phyloP scores from a whole-genome alignment of 495 filamentous ascomycete genomes.

The Podospora pseudoanserina region DNA sequence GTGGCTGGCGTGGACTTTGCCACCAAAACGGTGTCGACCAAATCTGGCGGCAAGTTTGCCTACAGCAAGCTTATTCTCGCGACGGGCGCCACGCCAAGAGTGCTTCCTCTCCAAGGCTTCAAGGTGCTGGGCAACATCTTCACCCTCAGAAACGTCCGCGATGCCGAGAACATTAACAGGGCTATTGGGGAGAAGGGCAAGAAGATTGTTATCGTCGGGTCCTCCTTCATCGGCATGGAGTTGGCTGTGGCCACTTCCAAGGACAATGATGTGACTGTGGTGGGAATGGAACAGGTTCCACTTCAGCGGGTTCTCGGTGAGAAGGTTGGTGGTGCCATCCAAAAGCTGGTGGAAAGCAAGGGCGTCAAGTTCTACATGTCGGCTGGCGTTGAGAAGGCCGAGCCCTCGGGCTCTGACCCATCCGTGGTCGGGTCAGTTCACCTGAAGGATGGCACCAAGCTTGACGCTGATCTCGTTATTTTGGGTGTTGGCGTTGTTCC shows the following conservation, averaged over 20 bases:
- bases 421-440: conserved; percentile 73
- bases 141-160: conserved; percentile 66
- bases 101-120: conserved; percentile 79
- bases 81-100: conserved; percentile 75
- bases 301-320: conserved; percentile 84
- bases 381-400: conserved; percentile 76
- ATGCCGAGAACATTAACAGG: conserved; percentile 68
- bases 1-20: conserved; percentile 72
- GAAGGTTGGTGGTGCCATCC: conserved; percentile 76
- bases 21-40: conserved; percentile 66
- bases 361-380: conserved; percentile 84
- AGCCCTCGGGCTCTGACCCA: conserved; percentile 58
- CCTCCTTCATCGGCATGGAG: conserved; percentile 96
- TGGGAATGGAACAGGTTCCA: conserved; percentile 88
- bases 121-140: conserved; percentile 86
- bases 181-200: conserved; percentile 82
- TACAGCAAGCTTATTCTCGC: conserved; percentile 91
- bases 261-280: conserved; percentile 75
- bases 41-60: conserved; percentile 60
- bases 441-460: conserved; percentile 79
- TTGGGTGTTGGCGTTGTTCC: conserved; percentile 86
- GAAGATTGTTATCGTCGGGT: conserved; percentile 88
- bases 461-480: conserved; percentile 86
- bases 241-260: conserved; percentile 72
- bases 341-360: conserved; percentile 69